Evolutionary conservation across 345 rosid species (phyloP).

Genomic region (Balakata baccata): DNA sequence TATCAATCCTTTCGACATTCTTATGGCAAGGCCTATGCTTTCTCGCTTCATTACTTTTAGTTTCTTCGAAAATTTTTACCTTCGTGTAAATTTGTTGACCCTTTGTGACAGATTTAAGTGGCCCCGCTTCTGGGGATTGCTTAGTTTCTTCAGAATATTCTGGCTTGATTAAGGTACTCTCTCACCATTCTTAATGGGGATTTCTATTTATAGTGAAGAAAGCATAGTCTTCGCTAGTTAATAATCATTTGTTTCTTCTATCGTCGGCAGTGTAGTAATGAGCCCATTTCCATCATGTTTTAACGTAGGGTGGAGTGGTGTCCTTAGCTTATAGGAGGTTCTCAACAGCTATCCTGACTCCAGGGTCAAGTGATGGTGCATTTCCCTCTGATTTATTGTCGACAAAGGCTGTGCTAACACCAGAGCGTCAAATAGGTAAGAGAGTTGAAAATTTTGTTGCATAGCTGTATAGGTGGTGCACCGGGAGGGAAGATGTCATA

Average conservation of each 20-base stretch:
- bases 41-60: neutral
- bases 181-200: too few relatives aligned
- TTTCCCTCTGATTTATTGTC: constrained; percentile 67
- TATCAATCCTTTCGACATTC: constrained; percentile 17
- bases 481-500: neutral
- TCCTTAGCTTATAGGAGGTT: constrained; percentile 42
- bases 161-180: constrained; percentile 28
- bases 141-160: constrained; percentile 16
- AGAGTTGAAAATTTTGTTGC: neutral
- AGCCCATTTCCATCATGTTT: constrained; percentile 3
- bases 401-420: constrained; percentile 37
- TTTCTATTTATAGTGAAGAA: neutral
- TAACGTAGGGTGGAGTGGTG: constrained; percentile 41
- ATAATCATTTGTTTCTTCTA: neutral
- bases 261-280: neutral
- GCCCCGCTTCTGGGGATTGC: constrained; percentile 18
- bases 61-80: neutral
- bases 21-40: constrained; percentile 12
- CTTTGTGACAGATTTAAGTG: constrained; percentile 9
- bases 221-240: neutral
- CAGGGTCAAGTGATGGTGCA: constrained; percentile 45
- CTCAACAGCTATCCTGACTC: constrained; percentile 53
- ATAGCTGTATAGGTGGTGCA: neutral
- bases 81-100: neutral
- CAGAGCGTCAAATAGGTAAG: constrained; percentile 61